Conservation (phyloP, 805 yeast species). For the Wickerhamomyces ciferrii region DNA sequence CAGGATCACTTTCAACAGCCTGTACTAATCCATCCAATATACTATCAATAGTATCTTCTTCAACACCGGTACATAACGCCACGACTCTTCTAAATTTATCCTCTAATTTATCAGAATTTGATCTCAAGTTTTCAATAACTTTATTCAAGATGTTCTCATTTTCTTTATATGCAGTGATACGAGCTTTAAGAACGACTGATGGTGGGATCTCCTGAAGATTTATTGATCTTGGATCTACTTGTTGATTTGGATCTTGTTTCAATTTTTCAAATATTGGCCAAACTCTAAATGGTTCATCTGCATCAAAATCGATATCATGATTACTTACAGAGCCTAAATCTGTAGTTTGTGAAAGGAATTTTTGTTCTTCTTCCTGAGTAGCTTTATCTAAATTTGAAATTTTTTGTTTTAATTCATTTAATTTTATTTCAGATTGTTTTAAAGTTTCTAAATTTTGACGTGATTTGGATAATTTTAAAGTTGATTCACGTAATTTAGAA, state of each 20-base stretch:
- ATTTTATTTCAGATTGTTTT: constrained; percentile 34
- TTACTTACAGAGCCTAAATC: constrained; percentile 32
- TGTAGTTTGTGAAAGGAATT: constrained; percentile 39
- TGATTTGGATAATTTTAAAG: constrained; percentile 41
- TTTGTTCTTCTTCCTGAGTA: constrained; percentile 54
- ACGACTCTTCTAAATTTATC: constrained; percentile 83
- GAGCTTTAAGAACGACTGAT: constrained; percentile 53
- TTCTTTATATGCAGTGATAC: constrained; percentile 73
- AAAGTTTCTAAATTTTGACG: constrained; percentile 48
- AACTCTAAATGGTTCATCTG: constrained; percentile 88
- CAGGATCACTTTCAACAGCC: constrained; percentile 87
- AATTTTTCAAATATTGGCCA: constrained; percentile 53
- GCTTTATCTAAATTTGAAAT: constrained; percentile 57
- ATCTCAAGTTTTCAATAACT: constrained; percentile 47
- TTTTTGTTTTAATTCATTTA: constrained; percentile 49
- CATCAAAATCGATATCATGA: constrained; percentile 61
- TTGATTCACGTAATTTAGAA: constrained; percentile 51
- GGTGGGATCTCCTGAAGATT: constrained; percentile 26
- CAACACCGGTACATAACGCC: constrained; percentile 85
- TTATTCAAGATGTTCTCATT: constrained; percentile 54
- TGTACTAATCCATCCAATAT: constrained; percentile 79
- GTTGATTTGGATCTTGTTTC: constrained; percentile 31
- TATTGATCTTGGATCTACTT: constrained; percentile 18
- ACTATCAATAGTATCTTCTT: constrained; percentile 71
- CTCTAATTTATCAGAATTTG: constrained; percentile 54